phyloP scores from a whole-genome alignment of 805 yeast species.

The Kodamaea fukazawae region DNA sequence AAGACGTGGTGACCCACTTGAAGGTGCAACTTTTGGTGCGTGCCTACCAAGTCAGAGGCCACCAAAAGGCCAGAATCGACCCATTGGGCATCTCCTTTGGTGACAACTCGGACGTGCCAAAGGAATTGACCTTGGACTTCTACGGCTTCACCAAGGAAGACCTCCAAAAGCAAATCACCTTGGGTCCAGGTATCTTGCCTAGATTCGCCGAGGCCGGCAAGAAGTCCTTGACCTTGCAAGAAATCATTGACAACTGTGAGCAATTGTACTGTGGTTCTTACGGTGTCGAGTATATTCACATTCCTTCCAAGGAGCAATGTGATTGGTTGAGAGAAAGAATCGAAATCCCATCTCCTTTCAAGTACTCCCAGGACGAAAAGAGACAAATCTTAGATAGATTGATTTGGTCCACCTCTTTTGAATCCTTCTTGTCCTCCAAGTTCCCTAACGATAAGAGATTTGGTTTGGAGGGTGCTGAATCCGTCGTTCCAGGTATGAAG shows the following conservation, averaged over 20 bases:
- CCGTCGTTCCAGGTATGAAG: constrained; percentile 95
- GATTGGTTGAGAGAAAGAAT: constrained; percentile 98
- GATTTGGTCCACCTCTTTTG: constrained; percentile 95
- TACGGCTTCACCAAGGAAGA: constrained; percentile 90
- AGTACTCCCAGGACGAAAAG: constrained; percentile 83
- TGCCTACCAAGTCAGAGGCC: constrained; percentile 99
- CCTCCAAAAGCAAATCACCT: constrained; percentile 73
- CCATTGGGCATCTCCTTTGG: constrained; percentile 92
- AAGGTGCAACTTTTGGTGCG: constrained; percentile 95
- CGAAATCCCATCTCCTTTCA: constrained; percentile 86
- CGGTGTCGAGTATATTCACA: constrained; percentile 95
- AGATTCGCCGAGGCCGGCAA: constrained; percentile 72
- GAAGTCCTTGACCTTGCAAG: constrained; percentile 68
- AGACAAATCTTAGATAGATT: constrained; percentile 94
- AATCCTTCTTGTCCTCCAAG: constrained; percentile 86
- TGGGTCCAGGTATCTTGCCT: constrained; percentile 97
- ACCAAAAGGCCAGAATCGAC: constrained; percentile 89
- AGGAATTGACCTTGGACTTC: constrained; percentile 86
- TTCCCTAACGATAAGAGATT: constrained; percentile 98
- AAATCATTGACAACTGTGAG: constrained; percentile 77
- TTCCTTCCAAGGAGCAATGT: constrained; percentile 91
- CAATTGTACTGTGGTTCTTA: constrained; percentile 80
- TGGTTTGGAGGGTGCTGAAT: constrained; percentile 98
- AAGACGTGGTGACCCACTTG: constrained; percentile 80
- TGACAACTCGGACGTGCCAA: constrained; percentile 63